phyloP scores from a whole-genome alignment of 2,329 filamentous ascomycete species.

The Colletotrichum brevisporum region DNA sequence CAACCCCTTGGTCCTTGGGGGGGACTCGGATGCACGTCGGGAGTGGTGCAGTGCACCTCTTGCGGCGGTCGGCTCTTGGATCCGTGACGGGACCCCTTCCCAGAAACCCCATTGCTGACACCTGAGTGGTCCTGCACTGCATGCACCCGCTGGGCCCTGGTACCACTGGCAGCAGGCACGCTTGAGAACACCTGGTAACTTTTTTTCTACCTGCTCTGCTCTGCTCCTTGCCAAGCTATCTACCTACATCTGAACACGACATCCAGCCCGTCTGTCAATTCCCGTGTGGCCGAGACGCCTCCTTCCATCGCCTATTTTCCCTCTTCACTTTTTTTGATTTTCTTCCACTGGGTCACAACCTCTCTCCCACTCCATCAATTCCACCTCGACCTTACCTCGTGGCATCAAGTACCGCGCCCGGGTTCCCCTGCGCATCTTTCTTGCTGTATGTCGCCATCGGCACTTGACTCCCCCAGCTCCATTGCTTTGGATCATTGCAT shows the following conservation, averaged over 20 bases:
- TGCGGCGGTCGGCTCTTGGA: constrained; percentile 31
- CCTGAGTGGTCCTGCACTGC: constrained; percentile 9
- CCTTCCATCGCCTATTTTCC: constrained; percentile 35
- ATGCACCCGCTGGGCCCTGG: background rate
- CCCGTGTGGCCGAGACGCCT: constrained; percentile 39
- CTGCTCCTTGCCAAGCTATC: constrained; percentile 35
- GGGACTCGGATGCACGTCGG: constrained; percentile 35
- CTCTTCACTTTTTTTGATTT: constrained; percentile 31
- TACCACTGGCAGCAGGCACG: constrained; percentile 49
- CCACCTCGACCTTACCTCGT: constrained; percentile 42
- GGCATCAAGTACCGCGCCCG: constrained; percentile 27
- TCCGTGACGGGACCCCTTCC: constrained; percentile 29
- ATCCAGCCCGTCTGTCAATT: constrained; percentile 34
- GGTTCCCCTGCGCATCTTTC: constrained; percentile 25
- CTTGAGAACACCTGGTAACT: constrained; percentile 43
- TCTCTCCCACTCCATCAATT: constrained; percentile 20
- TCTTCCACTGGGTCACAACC: constrained; percentile 8
- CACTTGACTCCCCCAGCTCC: constrained; percentile 4
- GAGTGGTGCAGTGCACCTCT: constrained; percentile 26
- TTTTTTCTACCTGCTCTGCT: constrained; percentile 32
- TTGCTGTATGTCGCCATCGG: constrained; percentile 29
- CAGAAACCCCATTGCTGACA: constrained; percentile 22
- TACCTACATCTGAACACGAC: constrained; percentile 40
- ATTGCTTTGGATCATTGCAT: constrained; percentile 20
- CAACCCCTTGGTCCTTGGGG: constrained; percentile 5